A percentile compares a stretch with the other conserved stretches of the same genome.
Conservation (phyloP, 139 green algal species). For the Gonium pectorale region DNA sequence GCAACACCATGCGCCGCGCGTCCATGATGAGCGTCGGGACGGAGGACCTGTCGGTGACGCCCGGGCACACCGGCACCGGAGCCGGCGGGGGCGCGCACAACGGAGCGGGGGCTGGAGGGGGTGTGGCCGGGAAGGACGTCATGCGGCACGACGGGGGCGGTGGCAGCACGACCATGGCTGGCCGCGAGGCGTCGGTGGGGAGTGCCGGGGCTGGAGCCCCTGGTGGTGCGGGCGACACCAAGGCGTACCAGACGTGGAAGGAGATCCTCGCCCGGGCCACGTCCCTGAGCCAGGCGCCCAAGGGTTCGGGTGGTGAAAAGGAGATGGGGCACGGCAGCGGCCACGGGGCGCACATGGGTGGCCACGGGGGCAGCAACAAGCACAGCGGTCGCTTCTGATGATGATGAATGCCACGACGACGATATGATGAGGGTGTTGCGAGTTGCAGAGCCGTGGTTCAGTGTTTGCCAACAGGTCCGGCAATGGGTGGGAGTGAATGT, state of each 20-base stretch:
- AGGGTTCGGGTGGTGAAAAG: too few relatives aligned
- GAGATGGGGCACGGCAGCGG: too few relatives aligned
- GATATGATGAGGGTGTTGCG: too few relatives aligned
- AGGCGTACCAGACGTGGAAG: constrained; percentile 24
- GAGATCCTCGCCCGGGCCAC: too few relatives aligned
- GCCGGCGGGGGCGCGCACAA: not conserved
- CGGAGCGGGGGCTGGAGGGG: not conserved
- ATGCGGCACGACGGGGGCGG: not conserved
- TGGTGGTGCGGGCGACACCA: not conserved
- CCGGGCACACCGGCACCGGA: not conserved
- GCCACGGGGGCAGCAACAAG: too few relatives aligned
- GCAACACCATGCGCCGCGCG: not conserved
- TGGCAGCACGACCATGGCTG: not conserved
- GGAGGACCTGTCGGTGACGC: not conserved
- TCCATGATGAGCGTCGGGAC: not conserved
- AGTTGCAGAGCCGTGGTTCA: too few relatives aligned
- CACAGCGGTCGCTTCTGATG: too few relatives aligned
- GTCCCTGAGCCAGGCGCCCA: too few relatives aligned
- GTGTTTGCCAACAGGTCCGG: too few relatives aligned
- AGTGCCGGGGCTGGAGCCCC: not conserved
- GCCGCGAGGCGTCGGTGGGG: not conserved
- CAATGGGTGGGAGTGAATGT: too few relatives aligned
- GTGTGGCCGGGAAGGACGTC: not conserved
- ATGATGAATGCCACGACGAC: too few relatives aligned
- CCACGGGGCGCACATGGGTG: too few relatives aligned